These are phyloP conservation scores for Basidiobolus meristosporus DNA, from an alignment of 371 early-diverging fungal genomes.

Conservation along the genomic window DNA sequence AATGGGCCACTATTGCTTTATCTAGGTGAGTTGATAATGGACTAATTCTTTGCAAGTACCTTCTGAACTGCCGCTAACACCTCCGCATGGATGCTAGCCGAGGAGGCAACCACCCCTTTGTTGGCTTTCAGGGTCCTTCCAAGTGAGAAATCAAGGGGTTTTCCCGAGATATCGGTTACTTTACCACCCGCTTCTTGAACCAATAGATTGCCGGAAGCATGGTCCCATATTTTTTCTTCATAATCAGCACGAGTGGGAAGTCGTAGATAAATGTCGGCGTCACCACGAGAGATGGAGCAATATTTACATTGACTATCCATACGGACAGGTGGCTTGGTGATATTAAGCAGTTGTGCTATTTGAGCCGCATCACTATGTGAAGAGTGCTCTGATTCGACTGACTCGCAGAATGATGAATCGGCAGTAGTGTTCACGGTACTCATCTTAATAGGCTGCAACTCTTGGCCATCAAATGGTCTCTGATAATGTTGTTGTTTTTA, in stretches of 20 bases:
- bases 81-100: slow-evolving; percentile 30
- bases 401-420: slow-evolving; percentile 76
- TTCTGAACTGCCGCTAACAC: slow-evolving; percentile 48
- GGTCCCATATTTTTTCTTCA: slow-evolving; percentile 97
- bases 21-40: background rate
- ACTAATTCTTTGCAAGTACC: slow-evolving; percentile 12
- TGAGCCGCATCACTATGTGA: slow-evolving; percentile 57
- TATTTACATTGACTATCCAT: slow-evolving; percentile 95
- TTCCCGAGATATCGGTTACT: slow-evolving; percentile 68
- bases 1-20: background rate
- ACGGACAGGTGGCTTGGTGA: slow-evolving; percentile 54
- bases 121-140: slow-evolving; percentile 68
- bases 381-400: slow-evolving; percentile 88
- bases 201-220: slow-evolving; percentile 80
- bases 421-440: slow-evolving; percentile 21
- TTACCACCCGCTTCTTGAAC: slow-evolving; percentile 89
- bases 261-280: slow-evolving; percentile 81
- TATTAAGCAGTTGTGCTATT: slow-evolving; percentile 54
- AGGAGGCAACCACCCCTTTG: slow-evolving; percentile 78
- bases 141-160: slow-evolving; percentile 70
- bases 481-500: background rate
- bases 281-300: slow-evolving; percentile 66
- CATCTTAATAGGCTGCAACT: slow-evolving; percentile 43
- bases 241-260: slow-evolving; percentile 61
- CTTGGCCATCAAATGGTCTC: slow-evolving; percentile 1